Percentiles rank a stretch among this genome's conserved stretches.
Conservation (phyloP, 768 basidiomycete genomes). For the Pulveroboletus sp. region DNA sequence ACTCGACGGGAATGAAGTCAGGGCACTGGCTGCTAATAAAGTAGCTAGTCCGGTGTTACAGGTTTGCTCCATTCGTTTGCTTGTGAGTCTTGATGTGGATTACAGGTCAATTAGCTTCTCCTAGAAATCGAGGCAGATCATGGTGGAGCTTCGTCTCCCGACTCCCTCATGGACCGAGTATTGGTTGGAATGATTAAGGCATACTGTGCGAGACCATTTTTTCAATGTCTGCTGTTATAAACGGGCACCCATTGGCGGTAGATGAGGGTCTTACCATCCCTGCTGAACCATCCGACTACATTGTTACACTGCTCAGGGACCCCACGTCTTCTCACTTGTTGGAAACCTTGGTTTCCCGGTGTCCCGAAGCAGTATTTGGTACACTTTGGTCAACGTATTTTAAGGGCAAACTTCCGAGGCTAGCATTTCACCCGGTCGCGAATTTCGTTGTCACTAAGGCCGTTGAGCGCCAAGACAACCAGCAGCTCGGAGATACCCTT, state of each 20-base stretch:
- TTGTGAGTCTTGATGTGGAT: slow-evolving; percentile 6
- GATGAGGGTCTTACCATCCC: slow-evolving; percentile 35
- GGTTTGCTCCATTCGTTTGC: slow-evolving; percentile 37
- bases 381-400: slow-evolving; percentile 79
- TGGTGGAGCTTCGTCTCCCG: slow-evolving; percentile 50
- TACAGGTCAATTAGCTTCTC: slow-evolving; percentile 52
- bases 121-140: slow-evolving; percentile 78
- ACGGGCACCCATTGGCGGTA: slow-evolving; percentile 20
- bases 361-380: slow-evolving; percentile 58
- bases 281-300: slow-evolving; percentile 66
- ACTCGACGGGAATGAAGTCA: slow-evolving; percentile 65
- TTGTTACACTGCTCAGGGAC: slow-evolving; percentile 78
- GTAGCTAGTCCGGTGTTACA: slow-evolving; percentile 75
- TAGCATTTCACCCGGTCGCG: slow-evolving; percentile 85
- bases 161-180: slow-evolving; percentile 79
- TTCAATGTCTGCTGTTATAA: neutral
- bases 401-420: slow-evolving; percentile 59
- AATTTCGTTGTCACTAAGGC: slow-evolving; percentile 91
- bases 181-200: slow-evolving; percentile 70
- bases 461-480: slow-evolving; percentile 54
- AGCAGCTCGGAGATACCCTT: slow-evolving; percentile 52
- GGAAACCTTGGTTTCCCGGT: slow-evolving; percentile 69
- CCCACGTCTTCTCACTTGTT: slow-evolving; percentile 86
- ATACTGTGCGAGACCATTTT: slow-evolving; percentile 44
- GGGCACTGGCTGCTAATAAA: slow-evolving; percentile 70